A percentile compares a stretch with the other conserved stretches of the same genome.
These are phyloP conservation scores for Aspergillus alliaceus DNA, from an alignment of 2,329 filamentous ascomycete genomes.

Conservation along the genomic window DNA sequence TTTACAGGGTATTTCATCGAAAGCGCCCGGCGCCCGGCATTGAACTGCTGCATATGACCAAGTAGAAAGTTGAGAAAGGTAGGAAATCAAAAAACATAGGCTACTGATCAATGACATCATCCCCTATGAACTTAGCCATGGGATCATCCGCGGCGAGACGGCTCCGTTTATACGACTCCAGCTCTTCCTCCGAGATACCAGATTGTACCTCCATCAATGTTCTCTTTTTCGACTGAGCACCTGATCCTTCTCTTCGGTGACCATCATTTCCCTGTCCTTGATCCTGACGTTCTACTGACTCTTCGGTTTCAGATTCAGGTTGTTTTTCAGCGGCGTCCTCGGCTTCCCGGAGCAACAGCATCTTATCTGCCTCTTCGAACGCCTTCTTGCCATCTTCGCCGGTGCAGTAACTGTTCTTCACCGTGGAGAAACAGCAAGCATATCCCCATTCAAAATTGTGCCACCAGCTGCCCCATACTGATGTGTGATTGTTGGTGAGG, in stretches of 20 bases:
- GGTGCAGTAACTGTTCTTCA: slow-evolving; percentile 98
- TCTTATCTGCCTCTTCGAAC: slow-evolving; percentile 71
- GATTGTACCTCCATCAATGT: slow-evolving; percentile 76
- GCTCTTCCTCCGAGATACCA: slow-evolving; percentile 76
- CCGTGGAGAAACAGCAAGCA: slow-evolving; percentile 85
- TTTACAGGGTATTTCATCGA: slow-evolving; percentile 7
- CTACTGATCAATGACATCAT: slow-evolving; percentile 62
- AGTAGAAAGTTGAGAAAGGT: neutral
- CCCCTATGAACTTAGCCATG: slow-evolving; percentile 79
- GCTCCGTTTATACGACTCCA: slow-evolving; percentile 82
- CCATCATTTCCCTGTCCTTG: slow-evolving; percentile 29
- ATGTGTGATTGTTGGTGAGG: slow-evolving; percentile 83
- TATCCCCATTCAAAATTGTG: slow-evolving; percentile 93
- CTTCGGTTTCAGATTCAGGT: slow-evolving; percentile 11
- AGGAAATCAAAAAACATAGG: neutral
- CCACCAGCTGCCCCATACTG: slow-evolving; percentile 98
- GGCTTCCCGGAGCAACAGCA: slow-evolving; percentile 49
- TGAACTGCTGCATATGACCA: neutral
- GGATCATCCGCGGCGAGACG: slow-evolving; percentile 74
- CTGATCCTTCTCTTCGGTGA: slow-evolving; percentile 31
- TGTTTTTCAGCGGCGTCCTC: slow-evolving; percentile 14
- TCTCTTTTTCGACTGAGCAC: slow-evolving; percentile 61
- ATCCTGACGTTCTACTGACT: slow-evolving; percentile 22
- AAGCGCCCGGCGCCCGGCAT: slow-evolving; percentile 12
- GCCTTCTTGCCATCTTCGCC: slow-evolving; percentile 82